phyloP scores from a whole-genome alignment of 257 asterid genomes.

The Ophiorrhiza pumila region DNA sequence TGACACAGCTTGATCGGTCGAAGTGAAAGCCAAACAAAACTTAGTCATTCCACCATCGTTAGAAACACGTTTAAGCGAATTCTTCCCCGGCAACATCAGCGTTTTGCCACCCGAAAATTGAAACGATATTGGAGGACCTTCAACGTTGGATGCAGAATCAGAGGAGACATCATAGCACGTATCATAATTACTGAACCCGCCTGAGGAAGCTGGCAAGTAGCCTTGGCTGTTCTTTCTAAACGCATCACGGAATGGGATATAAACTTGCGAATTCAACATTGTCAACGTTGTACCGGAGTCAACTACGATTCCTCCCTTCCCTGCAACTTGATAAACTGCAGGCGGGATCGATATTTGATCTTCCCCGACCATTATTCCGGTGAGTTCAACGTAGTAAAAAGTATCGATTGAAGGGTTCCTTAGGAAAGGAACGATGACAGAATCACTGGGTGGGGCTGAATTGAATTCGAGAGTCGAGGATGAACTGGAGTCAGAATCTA shows the following conservation, averaged over 20 bases:
- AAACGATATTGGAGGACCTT: neutral
- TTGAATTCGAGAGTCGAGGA: conserved; percentile 24
- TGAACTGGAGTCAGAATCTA: neutral
- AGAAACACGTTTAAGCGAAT: no score
- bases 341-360: conserved; percentile 3
- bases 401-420: neutral
- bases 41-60: no score
- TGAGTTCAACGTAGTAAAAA: conserved; percentile 9
- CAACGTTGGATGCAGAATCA: neutral
- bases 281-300: conserved; percentile 27
- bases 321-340: conserved; percentile 1
- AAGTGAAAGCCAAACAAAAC: no score
- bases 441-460: conserved; percentile 10
- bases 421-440: neutral
- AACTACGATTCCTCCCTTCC: conserved; percentile 18
- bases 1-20: no score
- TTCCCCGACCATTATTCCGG: conserved; percentile 18
- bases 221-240: neutral
- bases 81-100: no score
- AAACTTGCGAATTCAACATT: neutral
- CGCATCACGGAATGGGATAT: conserved; percentile 9
- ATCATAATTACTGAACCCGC: neutral
- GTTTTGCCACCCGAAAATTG: neutral
- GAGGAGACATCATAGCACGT: neutral
- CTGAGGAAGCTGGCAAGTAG: neutral